A percentile compares a stretch with the other conserved stretches of the same genome.
Conservation (phyloP, 768 basidiomycete species). For the Tylopilus vinaceipallidus region DNA sequence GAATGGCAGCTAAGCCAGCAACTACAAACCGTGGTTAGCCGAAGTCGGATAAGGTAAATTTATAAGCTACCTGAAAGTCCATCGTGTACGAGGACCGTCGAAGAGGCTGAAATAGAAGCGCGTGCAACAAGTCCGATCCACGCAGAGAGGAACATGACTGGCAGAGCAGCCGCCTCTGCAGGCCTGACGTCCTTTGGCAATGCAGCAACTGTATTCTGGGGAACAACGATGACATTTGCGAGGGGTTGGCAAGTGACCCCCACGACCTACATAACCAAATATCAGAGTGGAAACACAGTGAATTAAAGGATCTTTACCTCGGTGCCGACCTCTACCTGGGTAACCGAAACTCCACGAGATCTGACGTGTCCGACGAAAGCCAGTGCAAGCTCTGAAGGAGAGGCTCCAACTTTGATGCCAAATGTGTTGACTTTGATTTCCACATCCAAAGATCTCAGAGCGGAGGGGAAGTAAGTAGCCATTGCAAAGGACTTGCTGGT, state of each 20-base stretch:
- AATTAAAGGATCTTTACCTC: slow-evolving; percentile 1
- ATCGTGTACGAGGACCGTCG: slow-evolving; percentile 27
- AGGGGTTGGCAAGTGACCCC: slow-evolving; percentile 18
- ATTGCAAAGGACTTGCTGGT: slow-evolving; percentile 9
- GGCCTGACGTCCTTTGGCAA: slow-evolving; percentile 15
- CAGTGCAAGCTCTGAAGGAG: slow-evolving; percentile 12
- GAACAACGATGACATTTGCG: slow-evolving; percentile 16
- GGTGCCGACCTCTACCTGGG: slow-evolving; percentile 3
- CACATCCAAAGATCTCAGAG: slow-evolving; percentile 15
- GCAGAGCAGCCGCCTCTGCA: slow-evolving; percentile 21
- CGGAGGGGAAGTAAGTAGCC: slow-evolving; percentile 21
- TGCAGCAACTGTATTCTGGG: slow-evolving; percentile 8
- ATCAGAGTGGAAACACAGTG: neutral
- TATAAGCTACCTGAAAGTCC: slow-evolving; percentile 22
- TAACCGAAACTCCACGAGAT: slow-evolving; percentile 13
- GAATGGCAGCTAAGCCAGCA: slow-evolving; percentile 26
- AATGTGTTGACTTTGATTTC: slow-evolving; percentile 19
- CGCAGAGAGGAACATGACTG: slow-evolving; percentile 23
- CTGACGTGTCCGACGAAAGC: slow-evolving; percentile 19
- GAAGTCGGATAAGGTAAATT: neutral
- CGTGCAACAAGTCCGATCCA: slow-evolving; percentile 27
- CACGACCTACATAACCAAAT: slow-evolving; percentile 10
- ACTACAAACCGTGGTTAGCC: slow-evolving; percentile 10
- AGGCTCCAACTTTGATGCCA: slow-evolving; percentile 5
- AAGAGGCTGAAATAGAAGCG: slow-evolving; percentile 19